Evolutionary conservation across 441 rosid genomes (phyloP), one percentile per base, ranked within the genome.

Genomic region (Arabidopsis hybrid): DNA sequence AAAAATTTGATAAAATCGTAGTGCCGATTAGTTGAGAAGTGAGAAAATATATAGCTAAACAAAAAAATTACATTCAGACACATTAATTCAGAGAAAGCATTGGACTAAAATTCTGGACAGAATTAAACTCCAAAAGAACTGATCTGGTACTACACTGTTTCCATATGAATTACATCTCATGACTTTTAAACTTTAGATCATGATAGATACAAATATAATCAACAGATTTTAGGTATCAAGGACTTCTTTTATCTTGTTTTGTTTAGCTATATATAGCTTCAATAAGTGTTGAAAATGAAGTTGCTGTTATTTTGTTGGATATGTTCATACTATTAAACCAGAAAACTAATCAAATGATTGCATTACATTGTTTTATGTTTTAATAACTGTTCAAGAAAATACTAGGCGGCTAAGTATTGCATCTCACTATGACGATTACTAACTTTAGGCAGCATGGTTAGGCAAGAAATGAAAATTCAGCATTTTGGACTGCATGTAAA

Each of bases 251-350:
- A 34, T 63, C 8, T 63, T 34, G 46, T 55, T 45, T 64, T 21
- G 58, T 55, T 72, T 73, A 46, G 70, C 62, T 60, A 51, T 61
- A 61, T 16, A 16, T 61, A 72, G 69, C 47, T 64, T 34, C 71
- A 55, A 55, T 34, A 55, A 64, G 42, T n/a, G 38, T 64, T 17
- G 38, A n/a, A 14, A 26, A 45, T 40, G 43, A 43, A 72, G 43
- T 21, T 50, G n/a, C 17, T 53, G 32, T 35, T 45, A n/a, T 11
- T 16, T 35, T 45, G 49, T 21, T 45, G 42, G 14, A 21, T 64
- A 21, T 64, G 50, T 64, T 60, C 10, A 55, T 64, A 21, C 26
- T 35, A 18, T 35, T 43, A 51, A 51, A 38, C 38, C 32, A 66
- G n/a, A 21, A 21, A 21, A 39, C 0, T 40, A 40, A 26, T 40